These are phyloP conservation scores for Sporobolomyces phaffii DNA, from an alignment of 768 basidiomycete species.

Conservation along the genomic window DNA sequence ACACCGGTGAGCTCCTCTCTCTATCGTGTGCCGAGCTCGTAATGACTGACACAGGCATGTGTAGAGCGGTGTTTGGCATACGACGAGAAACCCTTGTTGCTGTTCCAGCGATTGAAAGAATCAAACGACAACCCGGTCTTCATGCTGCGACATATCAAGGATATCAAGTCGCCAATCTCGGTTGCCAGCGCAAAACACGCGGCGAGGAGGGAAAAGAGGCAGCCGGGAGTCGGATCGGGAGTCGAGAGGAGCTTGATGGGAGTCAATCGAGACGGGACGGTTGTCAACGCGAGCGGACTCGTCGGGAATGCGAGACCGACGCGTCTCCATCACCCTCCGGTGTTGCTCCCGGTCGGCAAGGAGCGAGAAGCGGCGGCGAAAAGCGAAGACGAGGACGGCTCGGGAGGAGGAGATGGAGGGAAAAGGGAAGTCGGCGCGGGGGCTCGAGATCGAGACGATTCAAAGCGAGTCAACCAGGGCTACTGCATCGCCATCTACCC, in stretches of 20 bases:
- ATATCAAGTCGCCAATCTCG: constrained; percentile 92
- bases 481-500: constrained; percentile 98
- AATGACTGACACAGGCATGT: no score
- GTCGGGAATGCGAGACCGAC: constrained; percentile 39
- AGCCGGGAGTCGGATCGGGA: constrained; percentile 32
- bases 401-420: constrained; percentile 31
- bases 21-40: no score
- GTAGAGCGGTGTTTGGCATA: constrained; percentile 90
- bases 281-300: constrained; percentile 25
- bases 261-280: constrained; percentile 31
- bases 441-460: not conserved
- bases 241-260: constrained; percentile 37
- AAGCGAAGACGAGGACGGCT: constrained; percentile 26
- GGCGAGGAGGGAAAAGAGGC: constrained; percentile 51
- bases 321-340: constrained; percentile 45
- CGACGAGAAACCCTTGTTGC: constrained; percentile 91
- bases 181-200: constrained; percentile 96
- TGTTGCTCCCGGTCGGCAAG: constrained; percentile 44
- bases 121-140: constrained; percentile 97
- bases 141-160: constrained; percentile 94
- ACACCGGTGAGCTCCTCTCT: constrained; percentile 58
- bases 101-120: constrained; percentile 97
- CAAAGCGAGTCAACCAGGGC: constrained; percentile 34
- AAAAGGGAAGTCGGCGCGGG: constrained; percentile 5
- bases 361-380: constrained; percentile 15